A percentile compares a stretch with the other conserved stretches of the same genome.
Conservation (phyloP, 371 early-diverging fungal species). For the Mortierella sp. region DNA sequence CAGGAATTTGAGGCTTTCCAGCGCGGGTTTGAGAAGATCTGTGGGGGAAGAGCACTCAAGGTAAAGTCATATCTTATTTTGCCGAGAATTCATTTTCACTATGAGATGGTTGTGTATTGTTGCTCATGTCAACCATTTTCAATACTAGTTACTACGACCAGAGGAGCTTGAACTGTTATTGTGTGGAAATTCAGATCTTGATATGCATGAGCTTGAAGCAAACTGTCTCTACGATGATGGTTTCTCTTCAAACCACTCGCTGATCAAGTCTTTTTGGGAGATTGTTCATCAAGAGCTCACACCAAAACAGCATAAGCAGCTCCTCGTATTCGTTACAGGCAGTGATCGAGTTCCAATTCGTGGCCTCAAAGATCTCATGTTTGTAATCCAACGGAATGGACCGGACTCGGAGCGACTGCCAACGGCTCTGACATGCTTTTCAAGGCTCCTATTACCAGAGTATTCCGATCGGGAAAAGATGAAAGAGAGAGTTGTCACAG, state of each 20-base stretch:
- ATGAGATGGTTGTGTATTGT: background rate
- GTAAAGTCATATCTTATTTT: conserved; percentile 16
- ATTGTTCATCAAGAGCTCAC: conserved; percentile 83
- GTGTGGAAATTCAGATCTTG: conserved; percentile 85
- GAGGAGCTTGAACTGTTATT: conserved; percentile 96
- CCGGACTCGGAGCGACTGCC: conserved; percentile 88
- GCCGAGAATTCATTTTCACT: background rate
- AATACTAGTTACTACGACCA: conserved; percentile 81
- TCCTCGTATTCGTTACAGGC: conserved; percentile 98
- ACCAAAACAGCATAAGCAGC: conserved; percentile 86
- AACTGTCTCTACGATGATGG: conserved; percentile 26
- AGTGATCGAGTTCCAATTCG: conserved; percentile 97
- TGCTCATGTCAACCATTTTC: background rate
- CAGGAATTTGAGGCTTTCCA: conserved; percentile 90
- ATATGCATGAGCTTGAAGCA: conserved; percentile 47
- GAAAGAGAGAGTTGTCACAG: conserved; percentile 85
- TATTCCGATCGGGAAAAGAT: conserved; percentile 88
- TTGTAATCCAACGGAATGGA: conserved; percentile 98
- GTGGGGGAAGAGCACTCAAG: conserved; percentile 80
- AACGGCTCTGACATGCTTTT: conserved; percentile 95
- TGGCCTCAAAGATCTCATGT: conserved; percentile 90
- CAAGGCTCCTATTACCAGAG: conserved; percentile 94
- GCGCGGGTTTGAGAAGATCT: conserved; percentile 90
- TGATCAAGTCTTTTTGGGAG: conserved; percentile 87
- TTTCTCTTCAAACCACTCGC: conserved; percentile 45